Conservation (phyloP, 1,284 basidiomycete genomes). For the Entoloma clypeatum region DNA sequence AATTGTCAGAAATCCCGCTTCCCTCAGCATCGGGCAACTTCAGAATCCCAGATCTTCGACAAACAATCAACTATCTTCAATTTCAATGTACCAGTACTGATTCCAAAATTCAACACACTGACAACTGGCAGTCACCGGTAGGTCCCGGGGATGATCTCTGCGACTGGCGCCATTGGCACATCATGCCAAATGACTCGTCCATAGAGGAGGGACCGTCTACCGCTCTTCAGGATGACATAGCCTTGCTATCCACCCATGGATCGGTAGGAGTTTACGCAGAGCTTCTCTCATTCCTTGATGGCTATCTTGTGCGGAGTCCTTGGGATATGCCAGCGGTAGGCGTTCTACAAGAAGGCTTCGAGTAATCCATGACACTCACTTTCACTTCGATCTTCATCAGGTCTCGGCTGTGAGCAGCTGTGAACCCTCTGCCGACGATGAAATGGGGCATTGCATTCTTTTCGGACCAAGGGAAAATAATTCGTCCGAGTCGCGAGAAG, state of each 20-base stretch:
- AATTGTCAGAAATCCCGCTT: slow-evolving; percentile 30
- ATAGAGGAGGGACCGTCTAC: slow-evolving; percentile 5
- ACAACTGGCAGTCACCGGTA: slow-evolving; percentile 9
- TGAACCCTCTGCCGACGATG: slow-evolving; percentile 48
- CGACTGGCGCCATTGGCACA: slow-evolving; percentile 13
- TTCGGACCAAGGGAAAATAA: slow-evolving; percentile 27
- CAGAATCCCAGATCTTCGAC: slow-evolving; percentile 52
- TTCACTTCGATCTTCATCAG: slow-evolving; percentile 13
- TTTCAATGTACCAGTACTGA: slow-evolving; percentile 35
- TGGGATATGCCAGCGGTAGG: slow-evolving; percentile 44
- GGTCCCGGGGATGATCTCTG: slow-evolving; percentile 13
- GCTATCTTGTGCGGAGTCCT: slow-evolving; percentile 39
- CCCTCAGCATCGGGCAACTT: slow-evolving; percentile 26
- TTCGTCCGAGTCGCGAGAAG: slow-evolving; percentile 37
- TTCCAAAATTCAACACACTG: slow-evolving; percentile 11
- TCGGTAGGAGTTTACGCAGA: slow-evolving; percentile 34
- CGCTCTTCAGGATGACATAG: slow-evolving; percentile 10
- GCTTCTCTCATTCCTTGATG: slow-evolving; percentile 53
- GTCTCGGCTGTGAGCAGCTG: slow-evolving; percentile 21
- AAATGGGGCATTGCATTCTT: slow-evolving; percentile 50
- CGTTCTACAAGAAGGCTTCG: slow-evolving; percentile 1
- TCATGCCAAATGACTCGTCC: slow-evolving; percentile 6
- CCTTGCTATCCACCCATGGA: slow-evolving; percentile 5
- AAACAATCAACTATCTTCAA: slow-evolving; percentile 57
- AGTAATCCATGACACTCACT: not conserved